Conservation (phyloP, 306 rosid species). For the Dalbergia cochinchinensis region DNA sequence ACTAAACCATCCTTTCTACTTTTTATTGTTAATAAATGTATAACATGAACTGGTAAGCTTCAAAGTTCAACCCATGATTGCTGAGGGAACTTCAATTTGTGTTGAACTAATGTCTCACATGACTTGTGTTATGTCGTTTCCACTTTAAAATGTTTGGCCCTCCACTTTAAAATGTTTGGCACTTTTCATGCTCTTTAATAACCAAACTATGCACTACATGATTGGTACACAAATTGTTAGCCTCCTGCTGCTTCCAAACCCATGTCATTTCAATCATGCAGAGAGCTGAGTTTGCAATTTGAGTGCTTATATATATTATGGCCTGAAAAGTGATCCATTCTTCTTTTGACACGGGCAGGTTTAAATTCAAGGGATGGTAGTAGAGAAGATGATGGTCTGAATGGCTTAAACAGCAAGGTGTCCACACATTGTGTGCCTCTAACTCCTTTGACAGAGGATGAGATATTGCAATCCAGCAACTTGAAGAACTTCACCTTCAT, state of each 20-base stretch:
- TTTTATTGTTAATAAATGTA: conserved; percentile 10
- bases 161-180: neutral
- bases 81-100: conserved; percentile 3
- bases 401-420: conserved; percentile 56
- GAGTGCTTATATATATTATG: conserved; percentile 1
- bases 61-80: neutral
- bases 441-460: conserved; percentile 77
- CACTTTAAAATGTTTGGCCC: neutral
- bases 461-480: conserved; percentile 74
- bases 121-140: neutral
- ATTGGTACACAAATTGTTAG: neutral
- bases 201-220: neutral
- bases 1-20: neutral
- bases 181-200: neutral
- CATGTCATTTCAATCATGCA: too few species aligned
- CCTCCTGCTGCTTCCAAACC: too few species aligned
- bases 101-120: neutral
- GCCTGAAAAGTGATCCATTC: neutral
- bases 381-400: conserved; percentile 50
- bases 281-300: neutral
- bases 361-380: conserved; percentile 50
- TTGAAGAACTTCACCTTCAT: conserved; percentile 73
- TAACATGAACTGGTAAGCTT: neutral
- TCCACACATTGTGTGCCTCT: conserved; percentile 61
- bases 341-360: conserved; percentile 51